These are phyloP conservation scores for Tubosaeta brunneosetosa DNA, from an alignment of 768 basidiomycete species.

Conservation along the genomic window DNA sequence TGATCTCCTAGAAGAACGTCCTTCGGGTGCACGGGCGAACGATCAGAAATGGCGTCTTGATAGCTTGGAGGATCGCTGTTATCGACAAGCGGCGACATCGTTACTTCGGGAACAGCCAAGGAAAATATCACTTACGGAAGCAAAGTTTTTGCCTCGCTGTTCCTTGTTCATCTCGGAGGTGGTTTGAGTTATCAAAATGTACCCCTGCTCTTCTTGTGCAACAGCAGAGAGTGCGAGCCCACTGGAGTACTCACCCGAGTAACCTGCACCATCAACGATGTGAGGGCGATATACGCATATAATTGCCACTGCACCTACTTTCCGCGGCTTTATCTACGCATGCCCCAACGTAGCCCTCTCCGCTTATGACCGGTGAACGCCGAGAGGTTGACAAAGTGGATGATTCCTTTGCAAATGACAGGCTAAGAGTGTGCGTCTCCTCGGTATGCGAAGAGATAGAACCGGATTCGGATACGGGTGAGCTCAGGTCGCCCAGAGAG, in stretches of 20 bases:
- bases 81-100: neutral
- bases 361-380: neutral
- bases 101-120: neutral
- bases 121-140: constrained; percentile 5
- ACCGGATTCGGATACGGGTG: neutral
- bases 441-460: neutral
- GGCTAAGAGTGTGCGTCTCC: neutral
- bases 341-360: neutral
- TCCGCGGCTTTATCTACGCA: neutral
- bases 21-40: neutral
- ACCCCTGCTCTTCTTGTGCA: neutral
- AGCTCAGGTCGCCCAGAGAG: neutral
- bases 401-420: neutral
- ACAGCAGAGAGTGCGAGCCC: neutral
- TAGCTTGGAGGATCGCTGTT: constrained; percentile 11
- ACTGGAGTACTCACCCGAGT: neutral
- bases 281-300: neutral
- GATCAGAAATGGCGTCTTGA: constrained; percentile 2
- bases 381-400: neutral
- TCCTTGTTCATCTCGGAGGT: neutral
- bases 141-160: neutral
- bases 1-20: neutral
- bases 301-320: constrained; percentile 1
- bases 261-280: neutral
- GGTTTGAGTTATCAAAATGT: neutral